Evolutionary conservation across 345 rosid species (phyloP), one percentile per base, ranked within the genome.

Genomic region (Hypericum perforatum): DNA sequence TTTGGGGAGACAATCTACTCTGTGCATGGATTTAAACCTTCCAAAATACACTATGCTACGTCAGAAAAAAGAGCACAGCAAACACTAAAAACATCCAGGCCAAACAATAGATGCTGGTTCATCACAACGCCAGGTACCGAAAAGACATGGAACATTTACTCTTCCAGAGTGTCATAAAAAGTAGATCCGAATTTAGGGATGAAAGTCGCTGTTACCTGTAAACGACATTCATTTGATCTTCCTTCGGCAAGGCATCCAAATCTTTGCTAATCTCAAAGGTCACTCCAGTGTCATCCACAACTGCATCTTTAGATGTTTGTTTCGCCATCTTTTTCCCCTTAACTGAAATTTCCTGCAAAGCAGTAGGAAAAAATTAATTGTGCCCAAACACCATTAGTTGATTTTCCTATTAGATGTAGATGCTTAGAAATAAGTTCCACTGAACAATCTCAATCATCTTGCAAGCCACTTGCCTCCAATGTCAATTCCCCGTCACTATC

Each of bases 161-260:
- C 32, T 22, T 22, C 32, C 32, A 22, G 32, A 22, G 32, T 47
- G 5, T 5, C 16, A 50, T 57, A 8, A 39, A 8, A 15, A 32
- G 0, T 32, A 42, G 22, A 51, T 12, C 37, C 5, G 5, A 45
- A 49, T 53, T 6, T 22, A 36, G 38, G 9, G 6, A 61, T 11
- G 37, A 9, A 37, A 47, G 51, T 14, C 41, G 61, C 16, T 11
- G 16, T 41, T 70, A 91, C 96, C 96, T 84, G 41, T 75, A 77
- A 7, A 85, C 84, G 61, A 81, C 82, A 55, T 91, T 83, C 89
- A 87, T 86, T 69, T 87, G 89, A 71, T 87, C 96, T 67, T 91
- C 79, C 70, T 58, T 79, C 8, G 98, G 78, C 71, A 91, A 73
- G 56, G 86, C 76, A 78, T 74, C 75, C 41, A 81, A 57, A 76